phyloP scores from a whole-genome alignment of 2,329 filamentous ascomycete species.

The Fusarium tuaranense region DNA sequence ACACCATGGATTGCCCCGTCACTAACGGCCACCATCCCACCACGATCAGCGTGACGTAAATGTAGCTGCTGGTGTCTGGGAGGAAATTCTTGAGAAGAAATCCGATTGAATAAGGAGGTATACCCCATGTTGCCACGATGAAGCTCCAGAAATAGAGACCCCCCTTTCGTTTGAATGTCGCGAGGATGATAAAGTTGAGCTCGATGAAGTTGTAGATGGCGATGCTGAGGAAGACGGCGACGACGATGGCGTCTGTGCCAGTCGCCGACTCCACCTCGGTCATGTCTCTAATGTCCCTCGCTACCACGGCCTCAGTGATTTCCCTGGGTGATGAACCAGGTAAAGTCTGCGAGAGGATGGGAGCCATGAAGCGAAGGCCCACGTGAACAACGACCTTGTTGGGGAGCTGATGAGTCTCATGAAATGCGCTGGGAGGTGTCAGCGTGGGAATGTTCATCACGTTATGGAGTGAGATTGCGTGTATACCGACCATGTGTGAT shows the following conservation, averaged over 20 bases:
- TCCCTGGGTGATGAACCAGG: neutral
- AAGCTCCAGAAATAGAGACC: constrained; percentile 55
- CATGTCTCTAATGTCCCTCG: neutral
- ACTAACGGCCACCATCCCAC: constrained; percentile 61
- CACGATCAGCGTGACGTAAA: constrained; percentile 45
- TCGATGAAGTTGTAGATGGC: constrained; percentile 50
- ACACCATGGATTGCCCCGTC: constrained; percentile 69
- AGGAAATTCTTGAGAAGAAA: constrained; percentile 57
- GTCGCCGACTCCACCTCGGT: neutral
- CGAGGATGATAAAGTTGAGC: constrained; percentile 47
- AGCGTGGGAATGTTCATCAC: neutral
- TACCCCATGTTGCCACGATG: constrained; percentile 47
- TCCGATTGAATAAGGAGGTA: constrained; percentile 52
- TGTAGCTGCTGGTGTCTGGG: constrained; percentile 14
- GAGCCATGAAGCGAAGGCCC: neutral
- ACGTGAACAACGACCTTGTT: neutral
- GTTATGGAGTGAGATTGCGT: neutral
- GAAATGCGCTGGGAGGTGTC: neutral
- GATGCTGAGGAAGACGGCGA: constrained; percentile 42
- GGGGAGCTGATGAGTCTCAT: neutral
- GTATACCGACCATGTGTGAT: neutral
- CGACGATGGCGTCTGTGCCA: constrained; percentile 32
- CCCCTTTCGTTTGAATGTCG: constrained; percentile 46
- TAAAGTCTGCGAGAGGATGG: neutral
- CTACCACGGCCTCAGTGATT: neutral